Conservation (phyloP, 805 yeast genomes). For the Saccharomyces eubayanus region DNA sequence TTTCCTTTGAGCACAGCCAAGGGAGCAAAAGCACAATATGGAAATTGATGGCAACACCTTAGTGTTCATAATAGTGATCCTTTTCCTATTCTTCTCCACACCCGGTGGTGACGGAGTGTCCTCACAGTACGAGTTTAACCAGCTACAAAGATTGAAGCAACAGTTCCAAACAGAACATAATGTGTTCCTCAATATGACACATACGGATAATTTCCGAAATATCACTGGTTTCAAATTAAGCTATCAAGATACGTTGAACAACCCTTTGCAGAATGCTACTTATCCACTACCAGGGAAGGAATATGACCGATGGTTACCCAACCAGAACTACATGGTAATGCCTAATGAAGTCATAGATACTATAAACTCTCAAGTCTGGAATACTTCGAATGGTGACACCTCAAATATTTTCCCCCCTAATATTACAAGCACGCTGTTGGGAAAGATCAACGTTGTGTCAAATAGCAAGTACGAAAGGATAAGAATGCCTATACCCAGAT, state of each 20-base stretch:
- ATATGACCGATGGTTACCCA: slow-evolving; percentile 40
- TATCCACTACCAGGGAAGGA: slow-evolving; percentile 50
- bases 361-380: slow-evolving; percentile 49
- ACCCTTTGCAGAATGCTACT: slow-evolving; percentile 37
- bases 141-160: slow-evolving; percentile 33
- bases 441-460: slow-evolving; percentile 31
- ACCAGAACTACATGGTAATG: slow-evolving; percentile 46
- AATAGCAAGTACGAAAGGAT: slow-evolving; percentile 13
- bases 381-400: slow-evolving; percentile 20
- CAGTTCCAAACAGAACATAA: slow-evolving; percentile 30
- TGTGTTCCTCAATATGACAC: slow-evolving; percentile 36
- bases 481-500: slow-evolving; percentile 31
- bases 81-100: slow-evolving; percentile 27
- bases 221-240: slow-evolving; percentile 65
- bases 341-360: slow-evolving; percentile 47
- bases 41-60: slow-evolving; percentile 29
- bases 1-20: slow-evolving; percentile 28
- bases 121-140: slow-evolving; percentile 33
- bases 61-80: slow-evolving; percentile 23
- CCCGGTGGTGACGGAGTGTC: slow-evolving; percentile 30
- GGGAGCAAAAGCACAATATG: slow-evolving; percentile 12
- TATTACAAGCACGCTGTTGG: slow-evolving; percentile 41
- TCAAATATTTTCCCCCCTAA: slow-evolving; percentile 34
- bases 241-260: slow-evolving; percentile 47
- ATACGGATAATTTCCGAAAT: slow-evolving; percentile 52